Evolutionary conservation across 176 grass and related monocot species (phyloP).

Genomic region (Oryza glaberrima): DNA sequence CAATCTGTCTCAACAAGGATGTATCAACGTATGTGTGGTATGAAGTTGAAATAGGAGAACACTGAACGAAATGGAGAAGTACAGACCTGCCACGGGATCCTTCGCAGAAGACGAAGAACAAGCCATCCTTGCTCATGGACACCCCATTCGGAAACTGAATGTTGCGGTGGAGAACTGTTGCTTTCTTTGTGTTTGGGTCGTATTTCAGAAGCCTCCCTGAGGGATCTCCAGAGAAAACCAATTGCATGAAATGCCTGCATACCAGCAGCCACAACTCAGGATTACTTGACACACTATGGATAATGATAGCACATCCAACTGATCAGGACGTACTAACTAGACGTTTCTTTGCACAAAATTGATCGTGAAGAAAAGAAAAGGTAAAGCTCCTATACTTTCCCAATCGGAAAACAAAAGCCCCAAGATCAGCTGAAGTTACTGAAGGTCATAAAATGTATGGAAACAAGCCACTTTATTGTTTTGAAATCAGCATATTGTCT

Average conservation of each 20-base stretch:
- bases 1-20: conserved; percentile 52
- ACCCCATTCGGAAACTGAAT: conserved; percentile 95
- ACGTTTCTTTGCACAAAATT: background rate
- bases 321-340: background rate
- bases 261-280: background rate
- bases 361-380: background rate
- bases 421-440: background rate
- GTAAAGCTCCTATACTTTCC: background rate
- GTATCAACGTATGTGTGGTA: background rate
- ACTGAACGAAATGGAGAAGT: conserved; percentile 25
- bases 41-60: background rate
- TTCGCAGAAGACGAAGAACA: conserved; percentile 93
- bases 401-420: background rate
- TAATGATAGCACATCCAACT: background rate
- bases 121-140: conserved; percentile 82
- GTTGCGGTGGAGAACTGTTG: conserved; percentile 66
- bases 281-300: background rate
- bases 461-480: background rate
- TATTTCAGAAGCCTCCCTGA: conserved; percentile 94
- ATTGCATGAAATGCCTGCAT: conserved; percentile 86
- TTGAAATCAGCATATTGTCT: background rate
- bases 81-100: conserved; percentile 70
- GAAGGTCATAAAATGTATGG: background rate
- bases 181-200: conserved; percentile 68
- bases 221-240: conserved; percentile 79